Evolutionary conservation across 1,139 yeast species (phyloP).

Genomic region (Magnusiomyces paraingens): DNA sequence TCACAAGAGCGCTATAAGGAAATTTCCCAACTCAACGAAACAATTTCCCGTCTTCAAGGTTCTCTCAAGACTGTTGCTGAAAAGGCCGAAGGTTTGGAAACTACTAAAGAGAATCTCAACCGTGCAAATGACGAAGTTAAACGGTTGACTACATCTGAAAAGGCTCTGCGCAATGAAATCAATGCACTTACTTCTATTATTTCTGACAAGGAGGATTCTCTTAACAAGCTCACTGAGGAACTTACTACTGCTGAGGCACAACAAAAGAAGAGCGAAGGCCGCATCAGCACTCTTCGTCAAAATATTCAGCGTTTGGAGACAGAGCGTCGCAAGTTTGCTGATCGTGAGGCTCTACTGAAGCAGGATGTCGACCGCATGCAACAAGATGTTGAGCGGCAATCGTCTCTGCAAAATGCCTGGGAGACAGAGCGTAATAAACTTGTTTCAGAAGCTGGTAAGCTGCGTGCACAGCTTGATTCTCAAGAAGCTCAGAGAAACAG

Average conservation of each 20-base stretch:
- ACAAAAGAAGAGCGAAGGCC: conserved; percentile 22
- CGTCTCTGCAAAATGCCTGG: conserved; percentile 14
- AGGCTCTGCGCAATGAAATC: conserved; percentile 28
- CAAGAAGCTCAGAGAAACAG: conserved; percentile 10
- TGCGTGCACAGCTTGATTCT: conserved; percentile 44
- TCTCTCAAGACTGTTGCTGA: conserved; percentile 9
- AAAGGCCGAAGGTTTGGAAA: conserved; percentile 14
- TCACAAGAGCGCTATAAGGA: conserved; percentile 22
- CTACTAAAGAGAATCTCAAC: conserved; percentile 11
- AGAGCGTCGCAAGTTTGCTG: conserved; percentile 21
- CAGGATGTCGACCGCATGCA: conserved; percentile 24
- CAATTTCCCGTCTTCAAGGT: conserved; percentile 14
- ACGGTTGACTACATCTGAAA: conserved; percentile 17
- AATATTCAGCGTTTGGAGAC: conserved; percentile 25
- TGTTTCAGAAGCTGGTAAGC: conserved; percentile 38
- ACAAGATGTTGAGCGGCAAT: conserved; percentile 20
- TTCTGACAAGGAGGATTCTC: conserved; percentile 21
- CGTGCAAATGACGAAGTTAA: conserved; percentile 12
- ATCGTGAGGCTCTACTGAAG: conserved; percentile 18
- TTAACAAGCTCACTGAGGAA: conserved; percentile 16
- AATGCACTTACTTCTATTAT: conserved; percentile 24
- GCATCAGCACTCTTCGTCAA: conserved; percentile 23
- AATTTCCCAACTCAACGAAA: conserved; percentile 16
- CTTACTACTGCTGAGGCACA: conserved; percentile 7
- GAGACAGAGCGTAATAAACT: conserved; percentile 30